Evolutionary conservation across 2,329 filamentous ascomycete genomes (phyloP), one percentile per base, ranked within the genome.

Genomic region (Fusarium algeriense): DNA sequence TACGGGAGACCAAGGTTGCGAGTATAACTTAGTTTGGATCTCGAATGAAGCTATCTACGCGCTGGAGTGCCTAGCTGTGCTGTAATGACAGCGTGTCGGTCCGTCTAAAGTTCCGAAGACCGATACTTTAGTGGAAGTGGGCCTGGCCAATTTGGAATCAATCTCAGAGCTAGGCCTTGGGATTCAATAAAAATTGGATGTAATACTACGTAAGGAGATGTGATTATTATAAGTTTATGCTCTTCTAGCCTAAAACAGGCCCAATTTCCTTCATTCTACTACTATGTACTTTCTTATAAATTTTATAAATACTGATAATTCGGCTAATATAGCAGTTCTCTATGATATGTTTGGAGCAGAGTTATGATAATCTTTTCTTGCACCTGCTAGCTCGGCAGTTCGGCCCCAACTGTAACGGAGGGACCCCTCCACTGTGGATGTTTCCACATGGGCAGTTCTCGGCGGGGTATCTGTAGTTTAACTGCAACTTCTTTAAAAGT

Each of bases 21-120:
- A 34, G 28, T 38, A 46, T 35, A 64, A 41, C 55, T 70, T 34
- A 20, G 32, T 43, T 45, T 38, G 23, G 48, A 52, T 59, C 57
- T 61, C 28, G 43, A 48, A 50, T 63, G 71, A 55, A 69, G 60
- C 67, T 63, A 52, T 73, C 50, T 41, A 69, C 41, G 63, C 50
- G 52, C 38, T 45, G 60, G 43, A 64, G 69, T 58, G 32, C 30
- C 37, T 30, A 35, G 10, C 17, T 43, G 57, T 71, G 67, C 15
- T 40, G 60, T 70, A 65, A 75, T 72, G 70, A 77, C 73, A 75
- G 34, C 66, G 66, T 75, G 64, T 75, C 75, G 75, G 75, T 59
- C 75, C 75, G 75, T 76, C 63, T 55, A 49, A 46, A 40, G 49
- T 65, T 75, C 75, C 66, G 70, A 60, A 30, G 7, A 19, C 57